These are phyloP conservation scores for Cryomyces minteri DNA, from an alignment of 495 filamentous ascomycete species.

Conservation along the genomic window DNA sequence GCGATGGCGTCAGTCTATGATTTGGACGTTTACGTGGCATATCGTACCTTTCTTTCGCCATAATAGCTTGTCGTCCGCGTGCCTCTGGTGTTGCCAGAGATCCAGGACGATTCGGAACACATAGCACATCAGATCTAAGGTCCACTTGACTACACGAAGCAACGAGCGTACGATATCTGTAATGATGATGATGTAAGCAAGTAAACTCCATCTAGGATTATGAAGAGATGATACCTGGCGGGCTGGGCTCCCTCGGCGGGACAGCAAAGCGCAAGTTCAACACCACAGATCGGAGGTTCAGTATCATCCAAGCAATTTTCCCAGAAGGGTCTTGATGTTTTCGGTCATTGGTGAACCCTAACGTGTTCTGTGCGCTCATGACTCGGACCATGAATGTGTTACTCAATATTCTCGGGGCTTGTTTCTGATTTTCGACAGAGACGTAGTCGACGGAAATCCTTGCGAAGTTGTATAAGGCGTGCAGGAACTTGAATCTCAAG, in stretches of 20 bases:
- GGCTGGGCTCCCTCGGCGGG: slow-evolving; percentile 11
- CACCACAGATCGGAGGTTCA: slow-evolving; percentile 54
- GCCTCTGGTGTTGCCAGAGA: neutral
- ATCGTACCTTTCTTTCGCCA: neutral
- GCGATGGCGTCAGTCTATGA: slow-evolving; percentile 4
- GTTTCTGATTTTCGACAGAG: slow-evolving; percentile 23
- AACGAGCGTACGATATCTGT: neutral
- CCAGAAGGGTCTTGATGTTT: slow-evolving; percentile 39
- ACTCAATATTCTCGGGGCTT: slow-evolving; percentile 38
- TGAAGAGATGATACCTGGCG: neutral
- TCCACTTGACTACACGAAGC: slow-evolving; percentile 22
- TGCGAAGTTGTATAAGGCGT: slow-evolving; percentile 19
- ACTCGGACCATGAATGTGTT: slow-evolving; percentile 48
- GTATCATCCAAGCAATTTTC: slow-evolving; percentile 53
- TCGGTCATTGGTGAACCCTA: slow-evolving; percentile 44
- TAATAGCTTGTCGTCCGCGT: neutral
- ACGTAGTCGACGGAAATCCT: slow-evolving; percentile 25
- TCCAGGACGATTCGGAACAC: neutral
- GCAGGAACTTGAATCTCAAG: slow-evolving; percentile 13
- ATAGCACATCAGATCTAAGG: slow-evolving; percentile 8
- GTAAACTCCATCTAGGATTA: neutral
- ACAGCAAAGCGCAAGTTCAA: slow-evolving; percentile 45
- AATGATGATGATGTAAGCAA: neutral
- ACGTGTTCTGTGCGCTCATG: slow-evolving; percentile 48
- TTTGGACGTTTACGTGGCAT: neutral